Percentiles rank a stretch among this genome's conserved stretches.
Evolutionary conservation across 257 asterid genomes (phyloP).

Genomic region (Solanum tarapatanum): DNA sequence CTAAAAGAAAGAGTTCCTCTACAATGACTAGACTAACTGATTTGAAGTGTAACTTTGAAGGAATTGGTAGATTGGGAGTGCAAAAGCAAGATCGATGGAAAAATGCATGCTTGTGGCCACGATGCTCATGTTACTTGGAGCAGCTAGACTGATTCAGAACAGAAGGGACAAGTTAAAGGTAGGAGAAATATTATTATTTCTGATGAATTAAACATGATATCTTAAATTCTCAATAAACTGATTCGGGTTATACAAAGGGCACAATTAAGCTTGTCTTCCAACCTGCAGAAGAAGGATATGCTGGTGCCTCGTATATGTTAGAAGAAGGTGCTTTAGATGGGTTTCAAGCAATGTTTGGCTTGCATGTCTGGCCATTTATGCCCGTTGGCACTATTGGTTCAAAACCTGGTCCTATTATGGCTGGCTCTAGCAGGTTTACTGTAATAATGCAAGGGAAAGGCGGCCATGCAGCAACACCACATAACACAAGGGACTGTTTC

Average conservation of each 20-base stretch:
- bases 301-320: constrained; percentile 61
- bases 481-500: constrained; percentile 58
- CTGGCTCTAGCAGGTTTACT: constrained; percentile 61
- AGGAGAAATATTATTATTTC: neutral
- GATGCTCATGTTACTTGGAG: constrained; percentile 93
- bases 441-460: constrained; percentile 59
- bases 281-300: constrained; percentile 86
- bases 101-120: constrained; percentile 96
- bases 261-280: constrained; percentile 79
- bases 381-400: constrained; percentile 44
- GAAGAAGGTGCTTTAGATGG: constrained; percentile 67
- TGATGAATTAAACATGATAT: neutral
- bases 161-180: constrained; percentile 60
- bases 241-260: constrained; percentile 33
- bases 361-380: constrained; percentile 48
- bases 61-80: constrained; percentile 91
- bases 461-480: constrained; percentile 80
- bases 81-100: constrained; percentile 70
- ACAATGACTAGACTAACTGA: neutral
- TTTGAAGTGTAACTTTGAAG: constrained; percentile 16
- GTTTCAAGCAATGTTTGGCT: constrained; percentile 48
- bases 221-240: neutral
- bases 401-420: constrained; percentile 65
- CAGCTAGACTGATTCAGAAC: constrained; percentile 63
- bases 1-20: neutral